A percentile compares a stretch with the other conserved stretches of the same genome.
Conservation (phyloP, 495 filamentous ascomycete genomes). For the Talaromyces liani region DNA sequence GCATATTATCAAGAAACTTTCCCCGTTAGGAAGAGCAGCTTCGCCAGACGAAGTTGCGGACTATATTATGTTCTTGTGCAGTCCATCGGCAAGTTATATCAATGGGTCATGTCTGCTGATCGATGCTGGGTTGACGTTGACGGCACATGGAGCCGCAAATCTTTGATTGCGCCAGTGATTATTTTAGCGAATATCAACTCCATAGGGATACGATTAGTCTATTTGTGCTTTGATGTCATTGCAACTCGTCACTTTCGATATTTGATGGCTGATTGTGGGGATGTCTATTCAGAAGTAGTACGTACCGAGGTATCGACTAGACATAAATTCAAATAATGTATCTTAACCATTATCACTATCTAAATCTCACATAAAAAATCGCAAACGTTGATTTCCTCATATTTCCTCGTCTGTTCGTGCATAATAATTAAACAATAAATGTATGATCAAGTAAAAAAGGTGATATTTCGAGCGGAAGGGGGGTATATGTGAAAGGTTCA, state of each 20-base stretch:
- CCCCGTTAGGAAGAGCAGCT: slow-evolving; percentile 30
- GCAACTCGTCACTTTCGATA: too few species aligned
- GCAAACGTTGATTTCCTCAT: background rate
- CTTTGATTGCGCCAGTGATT: background rate
- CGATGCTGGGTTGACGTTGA: slow-evolving; percentile 2
- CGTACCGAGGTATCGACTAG: background rate
- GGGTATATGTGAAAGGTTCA: slow-evolving; percentile 4
- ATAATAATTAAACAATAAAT: slow-evolving; percentile 3
- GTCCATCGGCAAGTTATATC: slow-evolving; percentile 30
- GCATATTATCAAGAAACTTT: slow-evolving; percentile 8
- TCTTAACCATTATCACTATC: background rate
- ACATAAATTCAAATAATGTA: background rate
- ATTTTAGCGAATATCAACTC: too few species aligned
- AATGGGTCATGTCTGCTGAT: slow-evolving; percentile 10
- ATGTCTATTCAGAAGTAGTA: too few species aligned
- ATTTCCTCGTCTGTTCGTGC: slow-evolving; percentile 1
- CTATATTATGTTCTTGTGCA: slow-evolving; percentile 33
- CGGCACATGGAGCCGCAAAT: background rate
- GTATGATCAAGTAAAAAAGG: background rate
- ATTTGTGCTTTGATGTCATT: too few species aligned
- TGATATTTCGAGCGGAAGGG: background rate
- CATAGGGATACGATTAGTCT: too few species aligned
- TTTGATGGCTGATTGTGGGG: too few species aligned
- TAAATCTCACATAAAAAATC: background rate
- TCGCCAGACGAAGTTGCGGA: slow-evolving; percentile 34